Evolutionary conservation across 2,329 filamentous ascomycete genomes (phyloP), one percentile per base, ranked within the genome.

Genomic region (Curvularia eragrostidis): DNA sequence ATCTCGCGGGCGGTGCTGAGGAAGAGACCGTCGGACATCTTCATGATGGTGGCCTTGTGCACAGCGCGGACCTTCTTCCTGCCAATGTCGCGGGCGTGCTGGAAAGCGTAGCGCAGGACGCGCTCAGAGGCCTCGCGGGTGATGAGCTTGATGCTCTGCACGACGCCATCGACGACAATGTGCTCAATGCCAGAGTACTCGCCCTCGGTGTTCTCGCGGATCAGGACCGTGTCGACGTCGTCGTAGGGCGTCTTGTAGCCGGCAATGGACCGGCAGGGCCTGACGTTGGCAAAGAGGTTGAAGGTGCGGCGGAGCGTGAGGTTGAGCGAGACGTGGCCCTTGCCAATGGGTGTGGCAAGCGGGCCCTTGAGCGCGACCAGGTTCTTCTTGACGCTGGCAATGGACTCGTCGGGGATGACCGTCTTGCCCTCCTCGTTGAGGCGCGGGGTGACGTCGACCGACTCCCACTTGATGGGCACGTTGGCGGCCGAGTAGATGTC

Each of bases 1-100:
- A 99, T 87, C 62, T 95, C 87, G 69, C 88, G 84, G 70, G 90
- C 95, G 63, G 90, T 92, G 80, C 86, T 91, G 70, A 99, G 87
- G 89, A 99, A 99, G 62, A 99, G 91, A 83, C 95, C 95, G 80
- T 99, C 95, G 77, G 90, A 94, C 91, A 97, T 96, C 89, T 99
- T 99, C 95, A 99, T 99, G 84, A 99, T 99, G 77, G 95, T 98
- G 79, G 95, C 95, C 88, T 99, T 99, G 90, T 99, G 95, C 65
- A 98, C 93, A 59, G 93, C 94, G 76, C 93, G 92, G 75, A 98
- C 94, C 90, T 97, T 97, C 78, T 88, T 93, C 85, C 91, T 91
- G 82, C 93, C 93, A 75, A 97, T 90, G 71, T 91, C 87, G 80
- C 95, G 86, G 70, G 95, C 95, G 79, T 99, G 93, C 84, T 99